Conservation (phyloP, 495 filamentous ascomycete genomes). For the Hyaloscypha hepaticicola region DNA sequence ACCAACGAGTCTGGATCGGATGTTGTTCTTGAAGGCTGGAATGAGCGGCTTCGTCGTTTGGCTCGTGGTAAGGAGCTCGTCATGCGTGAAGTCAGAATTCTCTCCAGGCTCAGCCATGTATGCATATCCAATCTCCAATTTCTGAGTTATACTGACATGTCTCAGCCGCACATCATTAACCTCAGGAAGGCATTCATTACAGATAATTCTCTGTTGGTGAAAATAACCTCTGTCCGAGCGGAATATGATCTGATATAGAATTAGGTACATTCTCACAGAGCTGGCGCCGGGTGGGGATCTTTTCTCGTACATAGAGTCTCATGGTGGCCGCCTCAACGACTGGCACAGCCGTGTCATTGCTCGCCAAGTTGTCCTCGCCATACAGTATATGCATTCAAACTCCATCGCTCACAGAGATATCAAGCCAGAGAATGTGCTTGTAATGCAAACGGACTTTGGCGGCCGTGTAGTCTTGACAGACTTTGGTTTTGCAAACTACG, state of each 20-base stretch:
- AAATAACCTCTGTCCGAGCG: neutral
- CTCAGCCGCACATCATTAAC: conserved; percentile 61
- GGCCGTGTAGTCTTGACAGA: conserved; percentile 69
- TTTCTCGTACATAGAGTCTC: conserved; percentile 49
- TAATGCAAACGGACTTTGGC: conserved; percentile 54
- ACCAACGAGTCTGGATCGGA: neutral
- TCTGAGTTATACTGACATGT: conserved; percentile 2
- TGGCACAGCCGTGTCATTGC: conserved; percentile 78
- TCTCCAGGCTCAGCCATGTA: conserved; percentile 61
- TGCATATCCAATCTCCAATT: neutral
- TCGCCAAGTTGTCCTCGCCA: conserved; percentile 73
- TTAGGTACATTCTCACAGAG: conserved; percentile 66
- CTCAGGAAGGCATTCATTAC: conserved; percentile 54
- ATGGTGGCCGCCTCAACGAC: conserved; percentile 54
- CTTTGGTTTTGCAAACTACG: conserved; percentile 59
- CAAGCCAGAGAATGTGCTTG: conserved; percentile 94
- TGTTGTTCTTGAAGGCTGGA: conserved; percentile 8
- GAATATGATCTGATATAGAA: neutral
- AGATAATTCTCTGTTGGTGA: conserved; percentile 49
- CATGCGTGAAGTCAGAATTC: conserved; percentile 53
- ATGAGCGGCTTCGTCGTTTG: conserved; percentile 8
- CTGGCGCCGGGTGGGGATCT: conserved; percentile 66
- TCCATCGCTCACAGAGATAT: conserved; percentile 88
- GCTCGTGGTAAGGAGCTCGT: conserved; percentile 32
- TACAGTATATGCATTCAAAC: conserved; percentile 77